Conservation (phyloP, 352 stramenopile species). For the Phytopythium oedochilum region DNA sequence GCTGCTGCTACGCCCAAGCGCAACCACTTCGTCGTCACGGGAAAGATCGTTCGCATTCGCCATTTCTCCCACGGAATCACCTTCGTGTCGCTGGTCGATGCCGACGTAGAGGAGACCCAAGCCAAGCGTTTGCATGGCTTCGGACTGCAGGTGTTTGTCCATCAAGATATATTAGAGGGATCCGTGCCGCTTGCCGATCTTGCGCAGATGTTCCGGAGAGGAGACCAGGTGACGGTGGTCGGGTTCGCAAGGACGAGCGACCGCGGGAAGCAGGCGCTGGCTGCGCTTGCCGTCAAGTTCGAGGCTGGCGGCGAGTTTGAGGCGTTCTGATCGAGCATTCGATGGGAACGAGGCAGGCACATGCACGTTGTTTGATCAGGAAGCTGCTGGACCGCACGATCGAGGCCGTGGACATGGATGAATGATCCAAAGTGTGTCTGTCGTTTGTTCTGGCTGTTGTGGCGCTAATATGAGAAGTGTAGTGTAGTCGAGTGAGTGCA, state of each 20-base stretch:
- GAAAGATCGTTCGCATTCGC: constrained; percentile 31
- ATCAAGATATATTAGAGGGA: neutral
- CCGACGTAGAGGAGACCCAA: neutral
- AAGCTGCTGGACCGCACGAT: too few relatives aligned
- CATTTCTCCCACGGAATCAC: constrained; percentile 43
- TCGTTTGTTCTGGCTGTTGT: too few relatives aligned
- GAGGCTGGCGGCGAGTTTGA: constrained; percentile 3
- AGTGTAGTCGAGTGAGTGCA: too few relatives aligned
- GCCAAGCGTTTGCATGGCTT: neutral
- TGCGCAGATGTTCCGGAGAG: neutral
- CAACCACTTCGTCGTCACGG: constrained; percentile 25
- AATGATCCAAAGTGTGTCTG: too few relatives aligned
- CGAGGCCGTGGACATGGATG: too few relatives aligned
- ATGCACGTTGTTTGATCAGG: too few relatives aligned
- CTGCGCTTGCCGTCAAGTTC: neutral
- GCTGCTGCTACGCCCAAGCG: neutral
- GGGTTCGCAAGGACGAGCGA: neutral
- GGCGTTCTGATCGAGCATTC: constrained; percentile 3
- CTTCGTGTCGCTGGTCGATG: constrained; percentile 31
- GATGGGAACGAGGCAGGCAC: too few relatives aligned
- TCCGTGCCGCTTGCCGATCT: neutral
- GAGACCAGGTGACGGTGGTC: neutral
- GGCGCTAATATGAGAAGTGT: too few relatives aligned
- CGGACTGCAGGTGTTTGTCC: constrained; percentile 4
- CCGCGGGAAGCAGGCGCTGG: constrained; percentile 1